Percentiles rank a stretch among this genome's conserved stretches.
Evolutionary conservation across 1,139 yeast genomes (phyloP).

Genomic region (Candida dubliniensis): DNA sequence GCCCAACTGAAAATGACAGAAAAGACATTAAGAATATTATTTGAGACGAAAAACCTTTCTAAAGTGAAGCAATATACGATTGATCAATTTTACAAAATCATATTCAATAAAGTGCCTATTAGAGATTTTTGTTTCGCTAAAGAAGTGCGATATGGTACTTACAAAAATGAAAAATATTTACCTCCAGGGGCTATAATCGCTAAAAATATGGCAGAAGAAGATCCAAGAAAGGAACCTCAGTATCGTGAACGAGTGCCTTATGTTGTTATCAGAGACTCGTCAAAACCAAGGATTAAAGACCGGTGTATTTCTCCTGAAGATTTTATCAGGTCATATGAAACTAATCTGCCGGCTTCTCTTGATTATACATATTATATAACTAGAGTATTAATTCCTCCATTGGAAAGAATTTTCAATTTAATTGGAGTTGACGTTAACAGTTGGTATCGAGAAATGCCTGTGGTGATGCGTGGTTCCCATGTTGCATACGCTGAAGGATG

Average conservation of each 20-base stretch:
- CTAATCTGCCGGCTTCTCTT: slow-evolving; percentile 42
- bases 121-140: slow-evolving; percentile 91
- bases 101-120: slow-evolving; percentile 59
- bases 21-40: slow-evolving; percentile 61
- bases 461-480: slow-evolving; percentile 4
- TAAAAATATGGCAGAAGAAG: slow-evolving; percentile 57
- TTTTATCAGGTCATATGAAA: slow-evolving; percentile 44
- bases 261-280: slow-evolving; percentile 68
- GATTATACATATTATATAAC: slow-evolving; percentile 86
- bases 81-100: slow-evolving; percentile 64
- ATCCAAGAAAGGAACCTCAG: slow-evolving; percentile 79
- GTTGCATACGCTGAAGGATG: slow-evolving; percentile 21
- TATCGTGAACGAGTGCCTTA: slow-evolving; percentile 87
- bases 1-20: slow-evolving; percentile 87
- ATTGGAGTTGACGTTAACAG: slow-evolving; percentile 75
- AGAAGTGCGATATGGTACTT: slow-evolving; percentile 82
- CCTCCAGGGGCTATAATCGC: slow-evolving; percentile 94
- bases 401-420: slow-evolving; percentile 78
- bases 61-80: slow-evolving; percentile 63
- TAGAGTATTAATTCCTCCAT: slow-evolving; percentile 83
- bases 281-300: slow-evolving; percentile 69
- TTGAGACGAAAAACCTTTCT: slow-evolving; percentile 72
- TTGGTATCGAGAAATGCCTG: slow-evolving; percentile 81
- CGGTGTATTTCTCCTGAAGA: slow-evolving; percentile 80
- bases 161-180: slow-evolving; percentile 65